Evolutionary conservation across 2,329 filamentous ascomycete genomes (phyloP).

Genomic region (Sporothrix phasma): DNA sequence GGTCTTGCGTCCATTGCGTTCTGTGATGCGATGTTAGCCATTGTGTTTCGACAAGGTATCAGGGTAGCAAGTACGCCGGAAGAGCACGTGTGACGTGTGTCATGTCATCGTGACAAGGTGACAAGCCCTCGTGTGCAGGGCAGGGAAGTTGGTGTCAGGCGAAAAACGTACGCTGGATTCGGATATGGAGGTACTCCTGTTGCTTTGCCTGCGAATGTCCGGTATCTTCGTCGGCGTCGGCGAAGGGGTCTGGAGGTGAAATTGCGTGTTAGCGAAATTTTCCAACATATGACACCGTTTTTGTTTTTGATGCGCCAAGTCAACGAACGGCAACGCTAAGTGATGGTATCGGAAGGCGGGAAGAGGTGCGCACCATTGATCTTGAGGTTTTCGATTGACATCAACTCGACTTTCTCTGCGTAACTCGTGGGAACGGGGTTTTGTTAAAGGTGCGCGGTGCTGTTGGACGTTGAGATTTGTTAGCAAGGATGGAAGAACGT

Average conservation of each 20-base stretch:
- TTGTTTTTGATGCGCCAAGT: not conserved
- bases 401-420: conserved; percentile 30
- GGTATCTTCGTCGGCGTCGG: conserved; percentile 99
- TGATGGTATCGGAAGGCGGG: not conserved
- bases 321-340: not conserved
- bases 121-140: not conserved
- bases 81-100: not conserved
- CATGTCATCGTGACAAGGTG: not conserved
- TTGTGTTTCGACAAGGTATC: not conserved
- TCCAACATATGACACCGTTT: not conserved
- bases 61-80: not conserved
- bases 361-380: conserved; percentile 62
- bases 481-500: not conserved
- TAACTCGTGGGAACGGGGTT: conserved; percentile 17
- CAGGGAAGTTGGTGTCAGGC: not conserved
- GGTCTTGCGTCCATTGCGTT: conserved; percentile 99
- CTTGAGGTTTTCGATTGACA: conserved; percentile 99
- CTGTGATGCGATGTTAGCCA: conserved; percentile 36
- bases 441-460: conserved; percentile 1
- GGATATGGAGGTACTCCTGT: conserved; percentile 98
- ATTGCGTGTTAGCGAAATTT: not conserved
- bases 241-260: conserved; percentile 81
- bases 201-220: conserved; percentile 67
- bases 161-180: conserved; percentile 73
- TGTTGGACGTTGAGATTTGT: not conserved